Conservation (phyloP, 2,329 filamentous ascomycete genomes). For the Atkinsonella texensis region DNA sequence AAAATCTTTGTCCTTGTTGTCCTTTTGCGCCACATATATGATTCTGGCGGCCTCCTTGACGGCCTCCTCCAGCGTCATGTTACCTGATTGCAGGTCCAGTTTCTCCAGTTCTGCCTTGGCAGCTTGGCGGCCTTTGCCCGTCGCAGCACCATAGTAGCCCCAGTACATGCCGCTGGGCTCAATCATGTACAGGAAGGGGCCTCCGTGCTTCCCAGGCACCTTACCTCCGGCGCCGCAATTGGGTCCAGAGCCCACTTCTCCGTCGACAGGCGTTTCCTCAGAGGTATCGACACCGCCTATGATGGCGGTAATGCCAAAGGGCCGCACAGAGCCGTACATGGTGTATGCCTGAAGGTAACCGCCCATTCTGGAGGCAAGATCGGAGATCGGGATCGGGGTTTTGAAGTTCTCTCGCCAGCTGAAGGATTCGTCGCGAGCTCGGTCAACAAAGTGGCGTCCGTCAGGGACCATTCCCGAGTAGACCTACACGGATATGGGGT, state of each 20-base stretch:
- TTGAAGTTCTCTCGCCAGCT: conserved; percentile 92
- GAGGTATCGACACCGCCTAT: conserved; percentile 89
- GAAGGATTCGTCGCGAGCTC: conserved; percentile 85
- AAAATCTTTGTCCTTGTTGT: conserved; percentile 99
- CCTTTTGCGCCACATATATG: conserved; percentile 94
- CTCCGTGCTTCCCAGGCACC: conserved; percentile 62
- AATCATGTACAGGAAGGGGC: conserved; percentile 95
- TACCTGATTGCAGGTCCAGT: conserved; percentile 70
- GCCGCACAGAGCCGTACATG: conserved; percentile 89
- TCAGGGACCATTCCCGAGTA: conserved; percentile 92
- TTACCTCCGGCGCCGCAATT: conserved; percentile 73
- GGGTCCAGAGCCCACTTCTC: conserved; percentile 77
- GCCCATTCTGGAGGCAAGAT: conserved; percentile 86
- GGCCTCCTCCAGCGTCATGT: conserved; percentile 69
- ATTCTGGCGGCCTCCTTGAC: conserved; percentile 95
- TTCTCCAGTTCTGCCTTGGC: conserved; percentile 99
- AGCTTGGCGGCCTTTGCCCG: conserved; percentile 90
- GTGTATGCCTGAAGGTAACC: conserved; percentile 96
- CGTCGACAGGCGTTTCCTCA: conserved; percentile 73
- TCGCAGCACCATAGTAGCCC: conserved; percentile 97
- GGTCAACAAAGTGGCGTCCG: conserved; percentile 86
- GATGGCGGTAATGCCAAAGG: conserved; percentile 93
- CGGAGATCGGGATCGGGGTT: conserved; percentile 76
- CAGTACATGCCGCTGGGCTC: conserved; percentile 95
- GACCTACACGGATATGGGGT: conserved; percentile 44